Evolutionary conservation across 192 early-diverging fungal species (phyloP), one percentile per base, ranked within the genome.

Genomic region (Gaertneriomyces sp.): DNA sequence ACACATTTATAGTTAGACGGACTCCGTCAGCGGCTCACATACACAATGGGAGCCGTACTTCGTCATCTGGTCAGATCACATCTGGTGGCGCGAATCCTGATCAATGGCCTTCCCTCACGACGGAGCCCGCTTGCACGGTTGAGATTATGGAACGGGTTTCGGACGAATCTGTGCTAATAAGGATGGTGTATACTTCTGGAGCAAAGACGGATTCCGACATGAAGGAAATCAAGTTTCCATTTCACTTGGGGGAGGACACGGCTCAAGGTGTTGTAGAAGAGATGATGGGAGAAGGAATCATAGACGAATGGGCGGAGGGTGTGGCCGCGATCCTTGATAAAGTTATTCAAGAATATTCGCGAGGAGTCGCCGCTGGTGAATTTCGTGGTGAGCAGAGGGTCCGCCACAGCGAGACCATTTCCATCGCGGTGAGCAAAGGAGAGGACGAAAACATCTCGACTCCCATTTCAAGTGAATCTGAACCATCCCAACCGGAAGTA

Each of bases 161-260:
- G 0, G 66, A 76, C 38, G 53, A 25, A 16, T 47, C 70, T 9
- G 75, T 81, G 4, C 47, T 53, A 7, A 45, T 81, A 16, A 68
- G 65, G 42, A 81, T 81, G 77, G 59, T 79, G 7, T 81, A 81
- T 58, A 49, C 56, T 0, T 19, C 65, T 12, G 63, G 70, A 9
- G 59, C 25, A 6, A 44, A 61, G 8, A 61, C 61, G 12, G 25
- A 33, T 33, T 33, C 25, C 25, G 25, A 33, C 25, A 33, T 33
- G 25, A 53, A 81, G 45, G 85, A 88, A 57, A 87, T 89, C 70
- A 88, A 85, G 60, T 89, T 89, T 70, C 84, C 85, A 0, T 87
- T 88, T 64, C 76, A 77, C 61, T 64, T 84, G 54, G 77, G 74
- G 39, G 79, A 85, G 0, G 90, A 92, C 56, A 92, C 89, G 1